Conservation (phyloP, 805 yeast species). For the Starmerella ratchasimensis region DNA sequence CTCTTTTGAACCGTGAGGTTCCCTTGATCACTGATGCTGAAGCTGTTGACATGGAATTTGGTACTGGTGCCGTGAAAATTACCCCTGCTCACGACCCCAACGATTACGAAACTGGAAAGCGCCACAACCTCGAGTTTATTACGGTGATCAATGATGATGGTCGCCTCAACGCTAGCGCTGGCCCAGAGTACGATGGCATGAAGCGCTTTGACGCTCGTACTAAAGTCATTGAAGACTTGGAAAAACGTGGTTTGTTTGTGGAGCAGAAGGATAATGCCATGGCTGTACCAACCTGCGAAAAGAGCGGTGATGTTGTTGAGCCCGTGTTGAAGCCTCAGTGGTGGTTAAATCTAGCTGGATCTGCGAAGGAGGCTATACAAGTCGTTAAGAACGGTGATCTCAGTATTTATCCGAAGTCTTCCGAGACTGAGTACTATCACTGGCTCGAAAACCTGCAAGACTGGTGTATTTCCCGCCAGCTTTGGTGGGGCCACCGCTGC, state of each 20-base stretch:
- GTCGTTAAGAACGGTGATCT: constrained; percentile 76
- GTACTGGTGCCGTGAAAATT: constrained; percentile 99
- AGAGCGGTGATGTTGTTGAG: constrained; percentile 95
- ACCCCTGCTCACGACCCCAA: constrained; percentile 97
- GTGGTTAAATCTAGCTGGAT: constrained; percentile 89
- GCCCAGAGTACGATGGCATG: constrained; percentile 70
- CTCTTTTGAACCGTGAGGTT: constrained; percentile 68
- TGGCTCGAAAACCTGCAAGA: constrained; percentile 96
- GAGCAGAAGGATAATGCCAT: constrained; percentile 90
- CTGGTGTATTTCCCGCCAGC: constrained; percentile 95
- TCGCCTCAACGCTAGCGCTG: constrained; percentile 77
- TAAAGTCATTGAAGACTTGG: constrained; percentile 65
- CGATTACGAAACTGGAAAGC: constrained; percentile 93
- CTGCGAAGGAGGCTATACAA: constrained; percentile 75
- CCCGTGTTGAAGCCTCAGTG: constrained; percentile 97
- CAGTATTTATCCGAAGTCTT: constrained; percentile 71
- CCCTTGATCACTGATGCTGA: constrained; percentile 84
- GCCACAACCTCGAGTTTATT: constrained; percentile 75
- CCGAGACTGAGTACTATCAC: constrained; percentile 84
- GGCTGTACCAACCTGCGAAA: constrained; percentile 85
- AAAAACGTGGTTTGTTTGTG: constrained; percentile 57
- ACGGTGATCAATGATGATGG: constrained; percentile 91
- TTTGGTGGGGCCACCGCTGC: constrained; percentile 97
- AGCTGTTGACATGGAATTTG: constrained; percentile 98
- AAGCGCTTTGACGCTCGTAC: constrained; percentile 91